These are phyloP conservation scores for Aspergillus costaricaensis DNA, from an alignment of 2,329 filamentous ascomycete species.

Conservation along the genomic window DNA sequence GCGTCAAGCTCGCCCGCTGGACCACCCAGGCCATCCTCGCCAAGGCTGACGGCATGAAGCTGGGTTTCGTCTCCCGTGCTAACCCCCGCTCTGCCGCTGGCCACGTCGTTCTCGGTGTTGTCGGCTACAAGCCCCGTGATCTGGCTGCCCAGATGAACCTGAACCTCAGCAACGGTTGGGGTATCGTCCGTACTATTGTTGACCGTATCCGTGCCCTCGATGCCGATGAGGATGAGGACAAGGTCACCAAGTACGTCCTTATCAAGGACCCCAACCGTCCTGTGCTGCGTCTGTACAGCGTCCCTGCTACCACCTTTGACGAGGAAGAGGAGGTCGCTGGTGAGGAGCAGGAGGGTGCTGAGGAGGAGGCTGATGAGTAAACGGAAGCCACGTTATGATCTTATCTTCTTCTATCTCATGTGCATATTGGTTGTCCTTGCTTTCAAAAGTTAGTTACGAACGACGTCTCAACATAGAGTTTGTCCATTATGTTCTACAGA, in stretches of 20 bases:
- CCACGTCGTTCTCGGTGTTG: slow-evolving; percentile 91
- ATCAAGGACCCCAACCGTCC: slow-evolving; percentile 95
- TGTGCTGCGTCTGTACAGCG: slow-evolving; percentile 88
- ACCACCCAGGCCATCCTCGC: slow-evolving; percentile 95
- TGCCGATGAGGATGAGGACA: slow-evolving; percentile 45
- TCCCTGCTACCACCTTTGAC: slow-evolving; percentile 84
- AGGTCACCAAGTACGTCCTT: slow-evolving; percentile 54
- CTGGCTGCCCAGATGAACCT: slow-evolving; percentile 98
- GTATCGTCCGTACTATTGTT: slow-evolving; percentile 95
- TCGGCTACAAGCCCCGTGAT: slow-evolving; percentile 97
- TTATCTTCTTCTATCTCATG: not conserved
- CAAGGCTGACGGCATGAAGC: slow-evolving; percentile 97
- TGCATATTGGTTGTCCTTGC: not conserved
- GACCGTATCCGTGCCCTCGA: slow-evolving; percentile 65
- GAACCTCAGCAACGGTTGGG: slow-evolving; percentile 95
- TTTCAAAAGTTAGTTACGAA: not conserved
- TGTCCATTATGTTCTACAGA: no score
- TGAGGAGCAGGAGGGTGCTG: slow-evolving; percentile 57
- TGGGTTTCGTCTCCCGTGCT: slow-evolving; percentile 93
- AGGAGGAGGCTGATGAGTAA: slow-evolving; percentile 50
- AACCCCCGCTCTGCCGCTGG: slow-evolving; percentile 91
- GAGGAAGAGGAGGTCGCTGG: slow-evolving; percentile 73
- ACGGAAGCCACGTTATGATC: not conserved
- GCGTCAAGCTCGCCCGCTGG: slow-evolving; percentile 97
- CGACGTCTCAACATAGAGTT: not conserved